phyloP scores from a whole-genome alignment of 768 basidiomycete genomes.

The Panellus pusillus region DNA sequence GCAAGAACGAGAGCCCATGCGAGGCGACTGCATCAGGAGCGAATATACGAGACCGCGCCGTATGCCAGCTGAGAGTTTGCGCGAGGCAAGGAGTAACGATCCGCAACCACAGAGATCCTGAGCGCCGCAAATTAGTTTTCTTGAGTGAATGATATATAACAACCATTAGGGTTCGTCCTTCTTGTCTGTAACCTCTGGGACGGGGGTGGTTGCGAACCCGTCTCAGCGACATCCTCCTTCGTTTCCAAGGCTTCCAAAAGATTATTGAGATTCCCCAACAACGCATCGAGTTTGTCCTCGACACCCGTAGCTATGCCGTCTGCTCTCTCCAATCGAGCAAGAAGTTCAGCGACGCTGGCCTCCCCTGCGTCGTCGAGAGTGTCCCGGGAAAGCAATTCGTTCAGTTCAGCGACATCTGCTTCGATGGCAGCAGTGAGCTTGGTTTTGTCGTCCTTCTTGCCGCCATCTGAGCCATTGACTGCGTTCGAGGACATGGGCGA shows the following conservation, averaged over 20 bases:
- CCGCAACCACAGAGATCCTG: too few species aligned
- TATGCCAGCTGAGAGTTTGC: too few species aligned
- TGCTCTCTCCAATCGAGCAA: constrained; percentile 56
- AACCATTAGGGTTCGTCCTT: not conserved
- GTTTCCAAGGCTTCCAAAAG: constrained; percentile 48
- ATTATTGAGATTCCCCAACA: constrained; percentile 58
- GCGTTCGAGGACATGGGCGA: constrained; percentile 17
- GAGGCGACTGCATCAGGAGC: constrained; percentile 14
- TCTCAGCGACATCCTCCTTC: not conserved
- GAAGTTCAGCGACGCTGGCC: constrained; percentile 48
- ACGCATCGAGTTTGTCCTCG: constrained; percentile 60
- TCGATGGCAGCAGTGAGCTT: constrained; percentile 27
- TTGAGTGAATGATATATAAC: not conserved
- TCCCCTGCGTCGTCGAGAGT: constrained; percentile 37
- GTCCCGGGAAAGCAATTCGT: constrained; percentile 31
- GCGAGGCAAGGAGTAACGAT: not conserved
- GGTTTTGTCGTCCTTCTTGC: not conserved
- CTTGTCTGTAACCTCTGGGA: constrained; percentile 9
- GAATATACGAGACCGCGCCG: not conserved
- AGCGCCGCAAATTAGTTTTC: not conserved
- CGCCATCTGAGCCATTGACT: constrained; percentile 7
- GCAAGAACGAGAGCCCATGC: too few species aligned
- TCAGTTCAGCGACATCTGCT: constrained; percentile 36
- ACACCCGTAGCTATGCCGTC: constrained; percentile 60
- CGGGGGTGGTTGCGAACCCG: not conserved